Evolutionary conservation across 2,329 filamentous ascomycete species (phyloP), one percentile per base, ranked within the genome.

Genomic region (Sporothrix inflata): DNA sequence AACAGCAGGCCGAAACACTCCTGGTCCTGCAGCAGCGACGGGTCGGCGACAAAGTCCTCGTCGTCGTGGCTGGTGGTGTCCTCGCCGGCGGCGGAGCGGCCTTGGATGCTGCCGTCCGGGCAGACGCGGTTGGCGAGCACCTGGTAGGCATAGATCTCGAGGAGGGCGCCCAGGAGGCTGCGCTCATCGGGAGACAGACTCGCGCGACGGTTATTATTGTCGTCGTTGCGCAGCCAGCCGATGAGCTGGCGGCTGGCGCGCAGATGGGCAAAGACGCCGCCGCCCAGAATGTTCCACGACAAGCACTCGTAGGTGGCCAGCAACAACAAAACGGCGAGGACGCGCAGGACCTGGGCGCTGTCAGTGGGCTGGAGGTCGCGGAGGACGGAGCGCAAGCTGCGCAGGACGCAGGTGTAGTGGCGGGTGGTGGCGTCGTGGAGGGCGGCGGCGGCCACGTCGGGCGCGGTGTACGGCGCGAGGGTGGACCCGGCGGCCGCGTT

Each of bases 201-300:
- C 3, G 61, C 30, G 27, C 38, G 47, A 5, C 57, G 21, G 19
- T 75, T 53, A 77, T 76, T 61, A 74, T 78, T n/a, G 75, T 75
- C 55, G 77, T 76, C 63, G 75, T 78, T 19, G 75, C 78, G 34
- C 61, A 75, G 74, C 73, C 71, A 76, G n/a, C 72, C 69, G 34
- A 77, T 73, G 34, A 77, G 75, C 73, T 75, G 75, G 4, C 75
- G 74, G 63, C 71, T 66, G n/a, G 76, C 75, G 30, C 75, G 70
- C 27, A 77, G 69, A 14, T 77, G 76, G 4, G 73, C 71, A 63
- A 75, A 75, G 11, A 76, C 68, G 60, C 73, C 69, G 65, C 75
- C 76, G 65, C 65, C 55, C 14, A 73, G 30, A 11, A 72, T 72
- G 51, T 74, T 73, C 71, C 72, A 75, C 21, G 75, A 75, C 42